Percentiles rank a stretch among this genome's conserved stretches.
phyloP scores from a whole-genome alignment of 2,329 filamentous ascomycete genomes.

The Fusarium torreyae region DNA sequence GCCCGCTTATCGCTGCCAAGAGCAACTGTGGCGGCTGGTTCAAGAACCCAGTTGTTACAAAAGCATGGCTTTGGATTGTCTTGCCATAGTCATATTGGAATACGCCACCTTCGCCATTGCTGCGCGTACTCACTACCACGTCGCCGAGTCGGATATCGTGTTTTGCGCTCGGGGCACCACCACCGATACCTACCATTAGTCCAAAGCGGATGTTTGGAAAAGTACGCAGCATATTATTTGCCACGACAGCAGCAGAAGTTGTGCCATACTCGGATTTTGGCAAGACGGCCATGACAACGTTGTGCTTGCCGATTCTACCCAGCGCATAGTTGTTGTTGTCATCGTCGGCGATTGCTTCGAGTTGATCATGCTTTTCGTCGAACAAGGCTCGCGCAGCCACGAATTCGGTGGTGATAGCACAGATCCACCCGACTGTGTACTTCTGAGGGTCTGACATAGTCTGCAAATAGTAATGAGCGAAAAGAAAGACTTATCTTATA shows the following conservation, averaged over 20 bases:
- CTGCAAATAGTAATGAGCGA: background rate
- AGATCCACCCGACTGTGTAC: slow-evolving; percentile 63
- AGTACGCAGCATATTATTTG: slow-evolving; percentile 49
- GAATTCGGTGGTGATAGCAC: slow-evolving; percentile 56
- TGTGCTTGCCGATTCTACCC: slow-evolving; percentile 53
- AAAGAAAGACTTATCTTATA: too few species aligned
- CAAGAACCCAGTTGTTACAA: slow-evolving; percentile 26
- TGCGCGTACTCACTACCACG: slow-evolving; percentile 39
- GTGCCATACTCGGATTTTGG: slow-evolving; percentile 50
- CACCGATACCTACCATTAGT: slow-evolving; percentile 56
- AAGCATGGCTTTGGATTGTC: slow-evolving; percentile 30
- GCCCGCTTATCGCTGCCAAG: background rate
- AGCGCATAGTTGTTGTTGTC: slow-evolving; percentile 53
- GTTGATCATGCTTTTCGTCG: slow-evolving; percentile 56
- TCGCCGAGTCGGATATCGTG: slow-evolving; percentile 56
- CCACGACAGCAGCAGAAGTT: slow-evolving; percentile 47
- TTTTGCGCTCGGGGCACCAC: slow-evolving; percentile 54
- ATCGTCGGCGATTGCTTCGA: slow-evolving; percentile 42
- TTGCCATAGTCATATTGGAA: slow-evolving; percentile 51
- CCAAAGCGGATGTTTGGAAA: slow-evolving; percentile 52
- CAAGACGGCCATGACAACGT: slow-evolving; percentile 54
- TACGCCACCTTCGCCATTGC: slow-evolving; percentile 32
- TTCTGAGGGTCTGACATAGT: slow-evolving; percentile 29
- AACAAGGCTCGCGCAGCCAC: slow-evolving; percentile 57
- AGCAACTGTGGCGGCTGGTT: slow-evolving; percentile 30